Percentiles rank a stretch among this genome's conserved stretches.
phyloP scores from a whole-genome alignment of 78 protist genomes.

The Speleostelium caveatum region DNA sequence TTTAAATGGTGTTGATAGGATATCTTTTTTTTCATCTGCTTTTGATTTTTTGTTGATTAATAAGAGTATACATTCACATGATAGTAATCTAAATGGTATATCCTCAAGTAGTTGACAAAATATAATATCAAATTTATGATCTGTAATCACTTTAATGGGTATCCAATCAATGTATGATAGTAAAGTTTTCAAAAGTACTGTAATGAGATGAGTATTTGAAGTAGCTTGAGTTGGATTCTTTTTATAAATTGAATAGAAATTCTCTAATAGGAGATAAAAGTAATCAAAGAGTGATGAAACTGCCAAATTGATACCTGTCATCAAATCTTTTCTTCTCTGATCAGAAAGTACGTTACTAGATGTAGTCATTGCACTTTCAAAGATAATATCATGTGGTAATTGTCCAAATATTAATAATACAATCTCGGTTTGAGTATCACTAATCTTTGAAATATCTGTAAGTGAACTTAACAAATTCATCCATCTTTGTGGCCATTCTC shows the following conservation, averaged over 20 bases:
- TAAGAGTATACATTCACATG: constrained; percentile 21
- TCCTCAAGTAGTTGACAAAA: constrained; percentile 48
- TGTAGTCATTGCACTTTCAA: constrained; percentile 6
- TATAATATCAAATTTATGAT: constrained; percentile 55
- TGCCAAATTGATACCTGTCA: constrained; percentile 63
- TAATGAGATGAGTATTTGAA: constrained; percentile 5
- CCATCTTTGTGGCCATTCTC: constrained; percentile 86
- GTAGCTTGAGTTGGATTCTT: neutral
- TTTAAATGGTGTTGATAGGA: constrained; percentile 27
- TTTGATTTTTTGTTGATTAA: constrained; percentile 5
- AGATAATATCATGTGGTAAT: constrained; percentile 72
- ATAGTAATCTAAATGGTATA: constrained; percentile 36
- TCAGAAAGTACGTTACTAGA: constrained; percentile 12
- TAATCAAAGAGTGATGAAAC: constrained; percentile 33
- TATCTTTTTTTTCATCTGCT: constrained; percentile 11
- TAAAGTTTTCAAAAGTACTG: constrained; percentile 9
- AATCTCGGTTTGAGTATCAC: constrained; percentile 52
- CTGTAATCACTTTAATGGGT: constrained; percentile 27
- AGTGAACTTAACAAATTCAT: constrained; percentile 47
- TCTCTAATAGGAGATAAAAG: constrained; percentile 28
- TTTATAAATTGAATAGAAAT: constrained; percentile 5
- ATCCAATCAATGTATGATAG: constrained; percentile 60
- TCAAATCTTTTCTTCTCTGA: constrained; percentile 69
- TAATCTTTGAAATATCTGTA: constrained; percentile 10
- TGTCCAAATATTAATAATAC: constrained; percentile 45